Evolutionary conservation across 192 early-diverging fungal genomes (phyloP), one percentile per base, ranked within the genome.

Genomic region (Coemansia sp.): DNA sequence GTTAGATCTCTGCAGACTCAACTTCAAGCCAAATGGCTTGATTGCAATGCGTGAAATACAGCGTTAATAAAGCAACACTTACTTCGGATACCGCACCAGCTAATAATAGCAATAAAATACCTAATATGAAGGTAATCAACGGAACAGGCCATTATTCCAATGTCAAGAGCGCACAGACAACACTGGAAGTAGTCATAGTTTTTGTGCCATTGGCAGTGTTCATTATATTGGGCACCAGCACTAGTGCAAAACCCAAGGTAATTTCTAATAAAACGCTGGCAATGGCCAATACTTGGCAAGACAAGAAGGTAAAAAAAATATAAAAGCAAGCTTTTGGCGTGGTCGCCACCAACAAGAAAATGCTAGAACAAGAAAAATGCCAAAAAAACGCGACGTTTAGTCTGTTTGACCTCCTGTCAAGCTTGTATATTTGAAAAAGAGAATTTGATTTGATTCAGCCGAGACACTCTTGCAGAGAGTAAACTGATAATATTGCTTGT

Each of bases 241-340:
- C 24, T 27, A 1, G 24, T 27, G 37, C 33, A 8, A 44, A 19
- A 34, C n/a, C 42, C 40, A 46, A 16, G 14, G 9, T 14, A 31
- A 16, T 5, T 13, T 16, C 42, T 21, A 70, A 40, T 13, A 27
- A 27, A 40, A 31, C 35, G 9, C 37, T 9, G 9, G 27, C 34
- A 34, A 17, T 39, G 33, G 42, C 41, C 7, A 60, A 73, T n/a
- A 6, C 60, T 5, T 29, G 17, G 9, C 67, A 69, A 50, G 39
- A 54, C 45, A 73, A 70, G 34, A 82, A 74, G 69, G n/a, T 74
- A 74, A 64, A 82, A 82, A 41, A 59, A 64, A 34, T 41, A 77
- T 66, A 82, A 82, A 19, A 77, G 74, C 68, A 77, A 77, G 14
- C 66, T 82, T 9, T 50, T 82, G 45, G 79, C 79, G 66, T 65